Conservation (phyloP, 2,329 filamentous ascomycete genomes). For the Cladobotryum mycophilum region DNA sequence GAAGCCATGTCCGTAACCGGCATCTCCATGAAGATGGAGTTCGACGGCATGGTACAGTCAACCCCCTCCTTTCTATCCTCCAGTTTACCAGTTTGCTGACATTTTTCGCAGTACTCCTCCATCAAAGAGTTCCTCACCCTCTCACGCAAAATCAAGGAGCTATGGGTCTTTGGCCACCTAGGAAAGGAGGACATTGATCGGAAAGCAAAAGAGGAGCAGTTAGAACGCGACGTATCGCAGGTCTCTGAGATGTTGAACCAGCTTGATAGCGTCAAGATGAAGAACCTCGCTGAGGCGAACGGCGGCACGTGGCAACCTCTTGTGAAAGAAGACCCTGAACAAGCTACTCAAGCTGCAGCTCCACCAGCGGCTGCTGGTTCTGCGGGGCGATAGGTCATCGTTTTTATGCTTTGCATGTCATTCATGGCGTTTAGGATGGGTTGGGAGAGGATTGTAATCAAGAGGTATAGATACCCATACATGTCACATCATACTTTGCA, state of each 20-base stretch:
- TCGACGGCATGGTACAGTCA: conserved; percentile 33
- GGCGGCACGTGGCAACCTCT: conserved; percentile 33
- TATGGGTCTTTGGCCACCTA: conserved; percentile 40
- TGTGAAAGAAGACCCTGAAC: conserved; percentile 13
- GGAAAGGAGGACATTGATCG: conserved; percentile 31
- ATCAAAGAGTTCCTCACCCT: conserved; percentile 40
- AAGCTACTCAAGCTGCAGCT: conserved; percentile 4
- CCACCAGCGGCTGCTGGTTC: background rate
- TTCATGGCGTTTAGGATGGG: conserved; percentile 3
- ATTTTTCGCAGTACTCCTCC: conserved; percentile 29
- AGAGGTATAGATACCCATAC: conserved; percentile 7
- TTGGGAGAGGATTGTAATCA: background rate
- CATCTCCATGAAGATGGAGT: conserved; percentile 40
- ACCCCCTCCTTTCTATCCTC: background rate
- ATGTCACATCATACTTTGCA: background rate
- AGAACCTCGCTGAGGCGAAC: conserved; percentile 25
- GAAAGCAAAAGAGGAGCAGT: conserved; percentile 29
- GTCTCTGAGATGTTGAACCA: conserved; percentile 30
- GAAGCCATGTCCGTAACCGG: conserved; percentile 37
- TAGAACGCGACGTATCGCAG: conserved; percentile 30
- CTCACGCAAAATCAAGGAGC: conserved; percentile 39
- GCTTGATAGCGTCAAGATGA: conserved; percentile 30
- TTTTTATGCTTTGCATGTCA: background rate
- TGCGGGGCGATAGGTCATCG: background rate
- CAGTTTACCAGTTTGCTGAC: background rate